These are phyloP conservation scores for Colletotrichum endophyticum DNA, from an alignment of 2,329 filamentous ascomycete species.

Conservation along the genomic window DNA sequence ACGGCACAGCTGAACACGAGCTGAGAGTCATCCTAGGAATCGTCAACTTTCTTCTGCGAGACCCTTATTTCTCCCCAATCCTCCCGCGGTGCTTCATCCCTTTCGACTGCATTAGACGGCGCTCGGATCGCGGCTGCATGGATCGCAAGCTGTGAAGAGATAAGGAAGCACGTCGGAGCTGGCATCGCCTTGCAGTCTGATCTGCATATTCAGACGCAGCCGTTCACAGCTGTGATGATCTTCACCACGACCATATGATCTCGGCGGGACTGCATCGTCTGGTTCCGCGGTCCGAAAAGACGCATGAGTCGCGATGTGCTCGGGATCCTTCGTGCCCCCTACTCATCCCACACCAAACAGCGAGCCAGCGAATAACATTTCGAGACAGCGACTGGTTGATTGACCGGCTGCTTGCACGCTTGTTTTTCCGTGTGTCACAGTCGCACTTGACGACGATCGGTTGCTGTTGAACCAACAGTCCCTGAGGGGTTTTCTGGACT, in stretches of 20 bases:
- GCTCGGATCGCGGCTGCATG: conserved; percentile 1
- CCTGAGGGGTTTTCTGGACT: not conserved
- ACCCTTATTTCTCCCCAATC: not conserved
- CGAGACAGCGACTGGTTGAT: not conserved
- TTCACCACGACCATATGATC: not conserved
- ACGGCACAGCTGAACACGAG: not conserved
- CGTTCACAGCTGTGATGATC: not conserved
- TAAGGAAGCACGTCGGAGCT: not conserved
- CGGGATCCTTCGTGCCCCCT: not conserved
- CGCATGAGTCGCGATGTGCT: not conserved
- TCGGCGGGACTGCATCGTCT: not conserved
- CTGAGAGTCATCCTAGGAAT: not conserved
- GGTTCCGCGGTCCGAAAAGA: not conserved
- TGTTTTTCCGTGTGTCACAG: not conserved
- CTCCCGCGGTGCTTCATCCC: conserved; percentile 1
- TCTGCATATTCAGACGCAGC: not conserved
- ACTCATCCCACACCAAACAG: not conserved
- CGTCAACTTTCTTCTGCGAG: not conserved
- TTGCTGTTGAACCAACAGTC: not conserved
- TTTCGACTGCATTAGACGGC: not conserved
- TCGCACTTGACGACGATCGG: not conserved
- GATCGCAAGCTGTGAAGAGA: not conserved
- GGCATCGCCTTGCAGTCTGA: not conserved
- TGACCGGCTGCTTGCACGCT: not conserved
- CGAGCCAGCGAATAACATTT: not conserved